A percentile compares a stretch with the other conserved stretches of the same genome.
Conservation (phyloP, 805 yeast species). For the Diddensiella transvaalensis region DNA sequence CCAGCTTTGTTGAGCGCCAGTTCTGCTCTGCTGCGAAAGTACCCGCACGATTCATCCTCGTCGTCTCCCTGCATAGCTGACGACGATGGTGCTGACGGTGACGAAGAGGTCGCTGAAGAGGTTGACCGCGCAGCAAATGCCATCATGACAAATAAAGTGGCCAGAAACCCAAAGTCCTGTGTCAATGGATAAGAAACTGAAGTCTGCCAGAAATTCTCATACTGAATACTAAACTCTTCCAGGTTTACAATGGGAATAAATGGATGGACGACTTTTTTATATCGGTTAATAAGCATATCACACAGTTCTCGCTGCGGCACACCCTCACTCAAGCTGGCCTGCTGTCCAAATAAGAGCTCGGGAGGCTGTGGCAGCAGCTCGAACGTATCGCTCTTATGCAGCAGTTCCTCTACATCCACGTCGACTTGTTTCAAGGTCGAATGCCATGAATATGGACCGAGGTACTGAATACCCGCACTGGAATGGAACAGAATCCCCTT, state of each 20-base stretch:
- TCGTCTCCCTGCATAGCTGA: no score
- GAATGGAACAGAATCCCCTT: not conserved
- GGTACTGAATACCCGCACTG: not conserved
- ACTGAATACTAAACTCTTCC: not conserved
- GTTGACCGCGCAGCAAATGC: not conserved
- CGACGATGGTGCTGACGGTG: no score
- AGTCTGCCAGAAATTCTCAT: not conserved
- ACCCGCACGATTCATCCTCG: not conserved
- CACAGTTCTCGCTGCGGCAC: not conserved
- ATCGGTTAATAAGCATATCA: not conserved
- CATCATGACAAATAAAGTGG: not conserved
- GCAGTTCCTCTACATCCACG: not conserved
- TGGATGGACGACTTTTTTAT: not conserved
- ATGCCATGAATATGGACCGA: slow-evolving; percentile 2
- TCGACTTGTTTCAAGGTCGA: not conserved
- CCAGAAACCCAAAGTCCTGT: not conserved
- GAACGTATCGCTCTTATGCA: not conserved
- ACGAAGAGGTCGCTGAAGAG: not conserved
- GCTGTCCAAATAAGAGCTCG: not conserved
- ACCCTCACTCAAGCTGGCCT: not conserved
- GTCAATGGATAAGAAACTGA: not conserved
- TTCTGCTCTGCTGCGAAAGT: not conserved
- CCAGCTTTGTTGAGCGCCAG: not conserved
- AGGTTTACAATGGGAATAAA: not conserved
- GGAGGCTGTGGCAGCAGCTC: not conserved